Evolutionary conservation across 257 asterid species (phyloP), one percentile per base, ranked within the genome.

Genomic region (Solanum gracilifrons): DNA sequence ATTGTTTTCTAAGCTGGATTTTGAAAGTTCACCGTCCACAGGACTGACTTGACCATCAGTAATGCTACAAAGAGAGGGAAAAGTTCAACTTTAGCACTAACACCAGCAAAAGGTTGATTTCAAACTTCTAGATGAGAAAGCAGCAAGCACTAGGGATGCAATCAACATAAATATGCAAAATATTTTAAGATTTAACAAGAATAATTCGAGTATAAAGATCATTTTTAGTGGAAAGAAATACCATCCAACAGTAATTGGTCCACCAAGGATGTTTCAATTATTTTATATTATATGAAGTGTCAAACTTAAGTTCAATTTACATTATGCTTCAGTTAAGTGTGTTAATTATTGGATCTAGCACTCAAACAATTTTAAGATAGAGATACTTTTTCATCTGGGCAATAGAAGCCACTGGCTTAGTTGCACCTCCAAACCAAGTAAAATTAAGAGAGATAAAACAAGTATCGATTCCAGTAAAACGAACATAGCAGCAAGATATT

Each of bases 1-100:
- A 92, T 93, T 93, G 86, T 93, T 95, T 90, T 95, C 98, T 91
- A 95, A 83, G 87, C 90, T 27, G 51, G 97, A 93, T 92, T 95
- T 95, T 83, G 98, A 93, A 90, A 95, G 94, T 92, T 93, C 95
- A 89, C 93, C 94, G 43, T 95, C 96, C 46, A 95, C 74, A 33
- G 75, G 86, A 89, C 89, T 89, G 87, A 93, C 93, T 89, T 90
- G 94, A 76, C 93, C 93, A 87, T 91, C 94, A 90, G 74, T 18
- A 79, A 95, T 89, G 90, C 98, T 95, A 93, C 71, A 89, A 86
- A 91, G 25, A 87, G 37, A 86, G 37, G 27, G 55, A 60, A 25
- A 85, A 68, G 41, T 77, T 46, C 37, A 79, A 23, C 31, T 46
- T n/a, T 60, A 86, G 84, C 88, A 86, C 83, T 51, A 86, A 31